A percentile compares a stretch with the other conserved stretches of the same genome.
These are phyloP conservation scores for Pseudocercospora fijiensis DNA, from an alignment of 2,329 filamentous ascomycete species.

Conservation along the genomic window DNA sequence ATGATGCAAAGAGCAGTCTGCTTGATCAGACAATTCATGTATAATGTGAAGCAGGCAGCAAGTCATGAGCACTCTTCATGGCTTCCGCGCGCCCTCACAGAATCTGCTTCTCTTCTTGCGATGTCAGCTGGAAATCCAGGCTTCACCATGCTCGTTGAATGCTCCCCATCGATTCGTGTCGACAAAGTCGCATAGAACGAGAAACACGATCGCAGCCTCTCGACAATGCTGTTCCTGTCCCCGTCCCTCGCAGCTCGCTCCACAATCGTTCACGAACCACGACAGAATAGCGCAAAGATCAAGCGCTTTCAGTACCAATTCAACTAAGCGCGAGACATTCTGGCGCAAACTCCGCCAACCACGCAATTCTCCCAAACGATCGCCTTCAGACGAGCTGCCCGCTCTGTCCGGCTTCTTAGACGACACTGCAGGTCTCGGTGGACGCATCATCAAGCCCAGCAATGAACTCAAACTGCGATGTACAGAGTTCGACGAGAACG, in stretches of 20 bases:
- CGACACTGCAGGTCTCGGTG: conserved; percentile 60
- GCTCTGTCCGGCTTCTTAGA: conserved; percentile 56
- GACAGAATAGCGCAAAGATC: conserved; percentile 19
- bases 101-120: conserved; percentile 70
- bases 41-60: conserved; percentile 11
- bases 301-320: conserved; percentile 27
- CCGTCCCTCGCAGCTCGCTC: neutral
- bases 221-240: conserved; percentile 2
- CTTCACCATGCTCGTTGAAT: conserved; percentile 46
- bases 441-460: conserved; percentile 70
- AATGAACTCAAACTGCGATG: conserved; percentile 85
- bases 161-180: neutral
- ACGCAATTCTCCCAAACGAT: conserved; percentile 24
- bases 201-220: neutral
- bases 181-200: neutral
- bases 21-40: neutral
- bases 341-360: conserved; percentile 31
- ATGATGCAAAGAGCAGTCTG: neutral
- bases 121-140: conserved; percentile 63
- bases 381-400: conserved; percentile 60
- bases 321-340: conserved; percentile 25
- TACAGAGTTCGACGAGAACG: conserved; percentile 90
- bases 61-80: conserved; percentile 33
- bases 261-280: conserved; percentile 22
- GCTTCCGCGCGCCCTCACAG: conserved; percentile 49